Percentiles rank a stretch among this genome's conserved stretches.
Conservation (phyloP, 2,329 filamentous ascomycete genomes). For the Clonostachys rosea region DNA sequence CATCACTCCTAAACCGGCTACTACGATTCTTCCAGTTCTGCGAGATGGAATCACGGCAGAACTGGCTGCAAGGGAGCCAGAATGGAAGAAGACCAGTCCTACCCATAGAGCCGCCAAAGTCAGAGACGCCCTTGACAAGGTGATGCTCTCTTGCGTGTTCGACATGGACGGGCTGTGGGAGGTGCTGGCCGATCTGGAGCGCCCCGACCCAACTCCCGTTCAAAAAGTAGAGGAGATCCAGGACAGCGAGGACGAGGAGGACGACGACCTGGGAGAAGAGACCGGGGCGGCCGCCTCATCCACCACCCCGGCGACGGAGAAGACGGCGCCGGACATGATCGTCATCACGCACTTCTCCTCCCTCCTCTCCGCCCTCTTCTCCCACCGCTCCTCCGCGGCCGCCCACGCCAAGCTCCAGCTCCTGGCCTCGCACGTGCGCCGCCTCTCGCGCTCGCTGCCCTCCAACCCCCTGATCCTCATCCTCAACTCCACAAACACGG, state of each 20-base stretch:
- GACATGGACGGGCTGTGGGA: slow-evolving; percentile 55
- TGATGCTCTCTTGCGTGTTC: slow-evolving; percentile 53
- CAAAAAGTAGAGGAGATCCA: slow-evolving; percentile 16
- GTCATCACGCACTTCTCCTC: slow-evolving; percentile 50
- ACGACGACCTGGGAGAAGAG: background rate
- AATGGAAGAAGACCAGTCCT: background rate
- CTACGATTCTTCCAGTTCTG: slow-evolving; percentile 32
- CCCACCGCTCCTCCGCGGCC: slow-evolving; percentile 34
- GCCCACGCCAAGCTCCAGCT: slow-evolving; percentile 43
- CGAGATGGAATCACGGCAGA: slow-evolving; percentile 32
- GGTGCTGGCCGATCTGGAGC: slow-evolving; percentile 45
- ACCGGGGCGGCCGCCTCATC: background rate
- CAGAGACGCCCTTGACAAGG: slow-evolving; percentile 36
- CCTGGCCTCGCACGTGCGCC: slow-evolving; percentile 40
- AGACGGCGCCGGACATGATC: slow-evolving; percentile 36
- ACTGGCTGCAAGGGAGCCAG: slow-evolving; percentile 8
- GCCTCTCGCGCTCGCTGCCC: slow-evolving; percentile 32
- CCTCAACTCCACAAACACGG: slow-evolving; percentile 42
- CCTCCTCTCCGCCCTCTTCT: slow-evolving; percentile 47
- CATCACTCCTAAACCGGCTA: slow-evolving; percentile 40
- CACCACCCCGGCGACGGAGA: background rate
- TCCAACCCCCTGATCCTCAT: slow-evolving; percentile 45
- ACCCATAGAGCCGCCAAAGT: slow-evolving; percentile 5
- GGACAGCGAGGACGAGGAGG: slow-evolving; percentile 25
- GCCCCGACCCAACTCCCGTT: slow-evolving; percentile 11